Evolutionary conservation across 225 moss, liverwort and hornwort species (phyloP), one percentile per base, ranked within the genome.

Genomic region (Physcomitrium patens): DNA sequence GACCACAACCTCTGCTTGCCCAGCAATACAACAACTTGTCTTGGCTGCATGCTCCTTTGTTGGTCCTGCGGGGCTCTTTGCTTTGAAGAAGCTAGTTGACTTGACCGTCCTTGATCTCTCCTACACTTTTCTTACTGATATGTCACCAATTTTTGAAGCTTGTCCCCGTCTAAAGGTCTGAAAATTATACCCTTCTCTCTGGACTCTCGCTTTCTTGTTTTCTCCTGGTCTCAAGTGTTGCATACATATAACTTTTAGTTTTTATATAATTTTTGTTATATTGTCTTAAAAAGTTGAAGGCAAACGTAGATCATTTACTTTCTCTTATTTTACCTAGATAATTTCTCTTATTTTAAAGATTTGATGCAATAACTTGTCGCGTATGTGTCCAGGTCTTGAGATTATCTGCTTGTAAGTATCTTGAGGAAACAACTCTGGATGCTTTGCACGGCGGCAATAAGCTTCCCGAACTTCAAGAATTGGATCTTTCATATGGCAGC

Each of bases 1-100:
- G 44, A 85, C 91, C 68, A 93, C 99, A 66, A 89, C 99, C 54
- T 81, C 91, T 24, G 89, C 91, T 24, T 95, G 99, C 75, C 99
- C 95, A 63, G 86, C 90, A 58, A 95, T 99, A 78, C 93, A 95
- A 65, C 84, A 82, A 20, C 86, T 99, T 52, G 95, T 99, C 46
- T 71, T 99, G 81, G 95, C 99, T 65, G 87, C 91, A 12, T 99
- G 99, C 85, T 89, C 87, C 55, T 82, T 48, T 65, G 84, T 88
- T 44, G 92, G 87, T 15, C 82, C 82, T 27, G 86, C 78, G 47
- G 92, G 89, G 58, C 78, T 89, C 31, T 81, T 85, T 26, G 63
- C 87, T 9, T 63, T 92, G 73, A 89, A 81, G 80, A 86, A 78
- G 77, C 71, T 89, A 44, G 55, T 69, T 78, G 81, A 86, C 76